These are phyloP conservation scores for Vanrija pseudolonga DNA, from an alignment of 1,284 basidiomycete species.

Conservation along the genomic window DNA sequence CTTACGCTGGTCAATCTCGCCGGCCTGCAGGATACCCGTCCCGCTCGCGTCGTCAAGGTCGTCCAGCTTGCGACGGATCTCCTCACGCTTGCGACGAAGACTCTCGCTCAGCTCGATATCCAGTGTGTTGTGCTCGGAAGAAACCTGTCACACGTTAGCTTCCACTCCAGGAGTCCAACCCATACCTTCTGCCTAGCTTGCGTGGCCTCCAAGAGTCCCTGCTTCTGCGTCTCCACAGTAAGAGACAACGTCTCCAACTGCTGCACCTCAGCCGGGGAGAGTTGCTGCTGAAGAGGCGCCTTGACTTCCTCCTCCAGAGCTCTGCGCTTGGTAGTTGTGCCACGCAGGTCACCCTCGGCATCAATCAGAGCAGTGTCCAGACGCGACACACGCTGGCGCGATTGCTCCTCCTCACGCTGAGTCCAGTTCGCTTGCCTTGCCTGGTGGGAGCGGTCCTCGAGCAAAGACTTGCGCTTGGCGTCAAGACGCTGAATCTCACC, in stretches of 20 bases:
- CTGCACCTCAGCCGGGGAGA: conserved; percentile 69
- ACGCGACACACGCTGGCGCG: conserved; percentile 60
- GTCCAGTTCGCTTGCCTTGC: conserved; percentile 62
- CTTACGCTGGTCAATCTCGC: conserved; percentile 63
- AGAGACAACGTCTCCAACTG: conserved; percentile 67
- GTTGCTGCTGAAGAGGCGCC: conserved; percentile 68
- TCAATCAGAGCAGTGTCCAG: conserved; percentile 69
- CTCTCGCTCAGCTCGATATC: conserved; percentile 94
- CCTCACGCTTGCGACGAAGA: conserved; percentile 70
- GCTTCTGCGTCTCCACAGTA: conserved; percentile 71
- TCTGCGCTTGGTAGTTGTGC: conserved; percentile 50
- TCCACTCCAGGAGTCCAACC: not conserved
- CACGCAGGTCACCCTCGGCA: conserved; percentile 62
- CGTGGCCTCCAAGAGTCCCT: conserved; percentile 64
- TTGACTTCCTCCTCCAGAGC: conserved; percentile 70
- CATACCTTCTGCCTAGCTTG: conserved; percentile 69
- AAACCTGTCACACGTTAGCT: conserved; percentile 56
- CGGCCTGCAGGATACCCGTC: conserved; percentile 55
- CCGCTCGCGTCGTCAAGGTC: conserved; percentile 63
- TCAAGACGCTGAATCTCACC: conserved; percentile 70
- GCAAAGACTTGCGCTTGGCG: conserved; percentile 66
- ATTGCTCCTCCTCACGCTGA: conserved; percentile 66
- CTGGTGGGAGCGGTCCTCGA: conserved; percentile 65
- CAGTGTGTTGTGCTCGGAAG: conserved; percentile 70
- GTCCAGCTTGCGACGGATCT: conserved; percentile 73